A percentile compares a stretch with the other conserved stretches of the same genome.
These are phyloP conservation scores for Larix sibirica DNA, from an alignment of 83 land plant species.

Conservation along the genomic window DNA sequence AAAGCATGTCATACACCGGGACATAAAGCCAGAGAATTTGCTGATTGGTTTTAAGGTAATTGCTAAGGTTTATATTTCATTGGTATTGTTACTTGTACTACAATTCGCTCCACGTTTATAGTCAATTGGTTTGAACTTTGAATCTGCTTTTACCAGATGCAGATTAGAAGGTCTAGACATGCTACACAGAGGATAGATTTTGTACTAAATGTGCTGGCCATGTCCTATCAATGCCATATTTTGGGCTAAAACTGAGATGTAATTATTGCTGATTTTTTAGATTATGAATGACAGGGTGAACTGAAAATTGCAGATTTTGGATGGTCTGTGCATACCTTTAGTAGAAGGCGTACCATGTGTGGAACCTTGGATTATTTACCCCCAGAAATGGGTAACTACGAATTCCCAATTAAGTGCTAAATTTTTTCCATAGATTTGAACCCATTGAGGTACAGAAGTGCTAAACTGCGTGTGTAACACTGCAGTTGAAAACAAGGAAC, in stretches of 20 bases:
- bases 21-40: conserved; percentile 86
- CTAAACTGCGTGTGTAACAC: not conserved
- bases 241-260: not conserved
- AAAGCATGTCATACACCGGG: conserved; percentile 82
- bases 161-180: not conserved
- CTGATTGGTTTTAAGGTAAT: conserved; percentile 41
- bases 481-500: conserved; percentile 71
- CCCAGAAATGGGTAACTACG: conserved; percentile 75
- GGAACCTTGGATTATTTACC: conserved; percentile 92
- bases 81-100: not conserved
- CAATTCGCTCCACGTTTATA: not conserved
- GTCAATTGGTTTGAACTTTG: not conserved
- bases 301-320: conserved; percentile 97
- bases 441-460: not conserved
- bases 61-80: not conserved
- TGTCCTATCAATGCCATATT: not conserved
- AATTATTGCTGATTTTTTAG: not conserved
- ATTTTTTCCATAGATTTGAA: not conserved
- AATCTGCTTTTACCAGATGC: not conserved
- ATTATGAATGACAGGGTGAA: conserved; percentile 68
- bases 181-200: not conserved
- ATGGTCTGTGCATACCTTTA: conserved; percentile 88
- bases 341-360: conserved; percentile 83
- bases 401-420: not conserved
- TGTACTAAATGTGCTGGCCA: not conserved